Evolutionary conservation across 177 flowering plant genomes (phyloP).

Genomic region (Vitis hybrid): DNA sequence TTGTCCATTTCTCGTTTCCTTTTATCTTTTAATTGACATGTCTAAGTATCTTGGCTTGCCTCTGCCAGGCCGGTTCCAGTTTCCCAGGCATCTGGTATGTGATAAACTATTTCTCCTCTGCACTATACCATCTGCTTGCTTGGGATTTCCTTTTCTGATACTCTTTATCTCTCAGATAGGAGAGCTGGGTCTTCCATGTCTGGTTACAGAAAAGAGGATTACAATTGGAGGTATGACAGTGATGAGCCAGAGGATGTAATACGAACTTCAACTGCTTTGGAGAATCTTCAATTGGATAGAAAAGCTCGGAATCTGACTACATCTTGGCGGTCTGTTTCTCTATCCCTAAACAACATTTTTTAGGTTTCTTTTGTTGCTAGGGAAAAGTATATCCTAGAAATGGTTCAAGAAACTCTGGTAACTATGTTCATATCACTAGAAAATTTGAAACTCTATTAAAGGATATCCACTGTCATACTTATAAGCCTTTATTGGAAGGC

Average conservation of each 20-base stretch:
- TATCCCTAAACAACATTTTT: not conserved
- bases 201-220: constrained; percentile 85
- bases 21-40: constrained; percentile 8
- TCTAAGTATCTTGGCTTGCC: constrained; percentile 13
- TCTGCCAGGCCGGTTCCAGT: constrained; percentile 61
- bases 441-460: not conserved
- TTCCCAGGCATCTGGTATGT: constrained; percentile 87
- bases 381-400: not conserved
- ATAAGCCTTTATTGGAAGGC: too few species aligned
- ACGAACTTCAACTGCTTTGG: constrained; percentile 85
- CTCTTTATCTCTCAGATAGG: constrained; percentile 49
- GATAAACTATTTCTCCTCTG: not conserved
- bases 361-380: not conserved
- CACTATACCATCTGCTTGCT: constrained; percentile 4
- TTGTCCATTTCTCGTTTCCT: not conserved
- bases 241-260: constrained; percentile 89
- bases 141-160: constrained; percentile 15
- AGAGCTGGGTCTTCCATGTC: constrained; percentile 75
- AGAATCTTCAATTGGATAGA: constrained; percentile 93
- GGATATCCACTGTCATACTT: not conserved
- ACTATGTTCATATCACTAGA: not conserved
- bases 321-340: constrained; percentile 78
- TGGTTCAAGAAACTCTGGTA: not conserved
- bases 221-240: constrained; percentile 84
- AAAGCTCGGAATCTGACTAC: constrained; percentile 87